Conservation (phyloP, 257 asterid genomes). For the Solanum dulcamara region DNA sequence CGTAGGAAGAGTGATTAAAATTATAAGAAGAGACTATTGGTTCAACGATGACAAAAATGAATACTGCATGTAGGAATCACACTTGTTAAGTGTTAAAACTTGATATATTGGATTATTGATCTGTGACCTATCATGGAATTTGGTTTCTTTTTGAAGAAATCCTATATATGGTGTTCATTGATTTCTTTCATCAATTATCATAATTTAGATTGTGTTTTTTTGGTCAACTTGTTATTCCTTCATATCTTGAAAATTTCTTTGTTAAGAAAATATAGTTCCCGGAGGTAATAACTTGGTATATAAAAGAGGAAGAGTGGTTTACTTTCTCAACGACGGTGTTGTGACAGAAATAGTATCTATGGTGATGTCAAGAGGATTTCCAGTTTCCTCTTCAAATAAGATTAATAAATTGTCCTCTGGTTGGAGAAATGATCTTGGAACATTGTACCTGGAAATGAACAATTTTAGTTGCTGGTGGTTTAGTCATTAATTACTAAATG, state of each 20-base stretch:
- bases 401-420: constrained; percentile 48
- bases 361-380: constrained; percentile 51
- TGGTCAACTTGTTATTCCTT: constrained; percentile 10
- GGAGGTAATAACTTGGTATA: constrained; percentile 33
- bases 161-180: not conserved
- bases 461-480: not conserved
- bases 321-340: constrained; percentile 31
- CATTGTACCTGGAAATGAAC: constrained; percentile 44
- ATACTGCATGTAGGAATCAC: not conserved
- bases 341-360: constrained; percentile 45
- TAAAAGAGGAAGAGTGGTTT: constrained; percentile 14
- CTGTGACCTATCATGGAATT: not conserved
- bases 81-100: not conserved
- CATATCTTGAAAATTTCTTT: constrained; percentile 33
- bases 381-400: constrained; percentile 71
- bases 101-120: not conserved
- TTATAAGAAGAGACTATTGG: not conserved
- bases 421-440: constrained; percentile 77
- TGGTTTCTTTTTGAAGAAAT: not conserved
- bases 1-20: not conserved
- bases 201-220: not conserved
- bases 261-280: constrained; percentile 7
- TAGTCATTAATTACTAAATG: not conserved
- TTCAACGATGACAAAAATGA: not conserved
- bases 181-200: not conserved